phyloP scores from a whole-genome alignment of 1,284 basidiomycete species.

The Coniferiporia weirii region DNA sequence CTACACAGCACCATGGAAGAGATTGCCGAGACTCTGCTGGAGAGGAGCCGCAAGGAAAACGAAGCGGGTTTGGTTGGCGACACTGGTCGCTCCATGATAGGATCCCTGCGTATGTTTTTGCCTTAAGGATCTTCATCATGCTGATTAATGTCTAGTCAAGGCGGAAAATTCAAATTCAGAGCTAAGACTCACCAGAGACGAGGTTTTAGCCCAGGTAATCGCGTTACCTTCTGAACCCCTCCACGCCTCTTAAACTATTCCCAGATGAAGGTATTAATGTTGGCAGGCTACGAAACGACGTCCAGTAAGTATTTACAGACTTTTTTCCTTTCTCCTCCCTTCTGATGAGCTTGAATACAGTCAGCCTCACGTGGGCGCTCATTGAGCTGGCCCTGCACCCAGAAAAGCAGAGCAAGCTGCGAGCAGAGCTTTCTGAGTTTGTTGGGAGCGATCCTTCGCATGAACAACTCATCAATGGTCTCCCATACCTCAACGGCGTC shows the following conservation, averaged over 20 bases:
- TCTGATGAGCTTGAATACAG: conserved; percentile 15
- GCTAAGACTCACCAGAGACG: conserved; percentile 54
- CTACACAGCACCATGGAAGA: conserved; percentile 37
- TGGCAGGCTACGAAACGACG: conserved; percentile 41
- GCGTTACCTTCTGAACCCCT: neutral
- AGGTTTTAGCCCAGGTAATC: conserved; percentile 55
- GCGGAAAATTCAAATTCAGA: conserved; percentile 39
- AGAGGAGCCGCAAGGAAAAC: conserved; percentile 37
- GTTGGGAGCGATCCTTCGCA: conserved; percentile 24
- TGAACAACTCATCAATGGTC: conserved; percentile 26
- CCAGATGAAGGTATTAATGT: conserved; percentile 34
- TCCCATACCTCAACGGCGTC: conserved; percentile 15
- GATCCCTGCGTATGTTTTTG: conserved; percentile 40
- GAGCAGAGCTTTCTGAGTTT: conserved; percentile 24
- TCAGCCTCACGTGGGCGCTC: conserved; percentile 28
- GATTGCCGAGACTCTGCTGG: conserved; percentile 45
- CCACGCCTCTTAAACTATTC: neutral
- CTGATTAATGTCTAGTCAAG: conserved; percentile 37
- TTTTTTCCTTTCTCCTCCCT: neutral
- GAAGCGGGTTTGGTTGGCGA: conserved; percentile 31
- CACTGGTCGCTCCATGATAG: conserved; percentile 47
- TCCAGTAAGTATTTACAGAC: conserved; percentile 28
- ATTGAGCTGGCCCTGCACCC: conserved; percentile 27
- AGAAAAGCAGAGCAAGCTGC: conserved; percentile 25
- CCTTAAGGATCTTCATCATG: neutral